Conservation (phyloP, 2,329 filamentous ascomycete genomes). For the Colletotrichum shisoi region DNA sequence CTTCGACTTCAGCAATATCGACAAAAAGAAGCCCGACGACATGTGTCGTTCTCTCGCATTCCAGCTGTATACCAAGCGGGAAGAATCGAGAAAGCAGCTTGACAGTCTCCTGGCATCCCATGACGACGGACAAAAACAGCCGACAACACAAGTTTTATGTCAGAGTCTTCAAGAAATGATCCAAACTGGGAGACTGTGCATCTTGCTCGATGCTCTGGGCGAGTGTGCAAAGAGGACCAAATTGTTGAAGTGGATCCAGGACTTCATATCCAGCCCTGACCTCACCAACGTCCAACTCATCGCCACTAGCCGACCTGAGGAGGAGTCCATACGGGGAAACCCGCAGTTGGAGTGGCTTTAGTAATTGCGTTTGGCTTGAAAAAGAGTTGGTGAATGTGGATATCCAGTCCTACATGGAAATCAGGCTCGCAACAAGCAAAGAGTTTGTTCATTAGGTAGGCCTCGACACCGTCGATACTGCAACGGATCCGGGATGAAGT, state of each 20-base stretch:
- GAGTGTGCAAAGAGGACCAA: conserved; percentile 40
- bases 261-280: conserved; percentile 21
- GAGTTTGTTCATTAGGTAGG: neutral
- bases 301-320: conserved; percentile 17
- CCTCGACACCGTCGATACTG: neutral
- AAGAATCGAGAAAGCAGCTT: neutral
- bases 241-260: conserved; percentile 40
- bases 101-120: conserved; percentile 1
- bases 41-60: conserved; percentile 38
- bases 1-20: conserved; percentile 41
- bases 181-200: conserved; percentile 4
- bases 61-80: conserved; percentile 41
- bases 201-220: conserved; percentile 43
- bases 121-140: conserved; percentile 41
- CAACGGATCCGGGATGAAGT: conserved; percentile 7
- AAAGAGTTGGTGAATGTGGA: neutral
- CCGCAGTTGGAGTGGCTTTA: neutral
- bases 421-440: neutral
- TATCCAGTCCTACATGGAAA: conserved; percentile 18
- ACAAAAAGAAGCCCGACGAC: conserved; percentile 39
- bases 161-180: conserved; percentile 42
- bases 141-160: conserved; percentile 42
- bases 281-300: conserved; percentile 23
- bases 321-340: conserved; percentile 9
- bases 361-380: conserved; percentile 4